phyloP scores from a whole-genome alignment of 306 rosid genomes.

The Cucurbita moschata region DNA sequence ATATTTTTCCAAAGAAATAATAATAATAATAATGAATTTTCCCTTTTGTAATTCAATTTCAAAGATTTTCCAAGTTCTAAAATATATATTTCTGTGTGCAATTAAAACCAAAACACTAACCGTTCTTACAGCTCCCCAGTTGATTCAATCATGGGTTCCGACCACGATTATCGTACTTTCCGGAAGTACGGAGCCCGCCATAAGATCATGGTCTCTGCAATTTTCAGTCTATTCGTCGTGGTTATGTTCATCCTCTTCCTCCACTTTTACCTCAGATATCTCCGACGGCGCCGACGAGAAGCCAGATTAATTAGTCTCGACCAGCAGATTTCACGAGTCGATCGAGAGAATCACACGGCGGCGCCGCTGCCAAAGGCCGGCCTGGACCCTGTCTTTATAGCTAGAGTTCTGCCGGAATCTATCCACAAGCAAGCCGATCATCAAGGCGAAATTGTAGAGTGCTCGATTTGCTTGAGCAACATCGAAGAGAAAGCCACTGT shows the following conservation, averaged over 20 bases:
- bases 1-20: background rate
- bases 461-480: constrained; percentile 7
- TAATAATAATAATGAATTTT: background rate
- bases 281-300: background rate
- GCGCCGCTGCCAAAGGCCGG: background rate
- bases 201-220: background rate
- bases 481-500: constrained; percentile 1
- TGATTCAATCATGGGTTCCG: constrained; percentile 3
- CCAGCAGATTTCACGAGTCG: background rate
- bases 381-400: background rate
- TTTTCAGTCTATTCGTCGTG: background rate
- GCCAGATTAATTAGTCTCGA: background rate
- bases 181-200: background rate
- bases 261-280: constrained; percentile 1
- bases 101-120: background rate
- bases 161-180: background rate
- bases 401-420: background rate
- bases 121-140: background rate
- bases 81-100: background rate
- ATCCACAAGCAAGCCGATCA: background rate
- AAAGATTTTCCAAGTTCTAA: background rate
- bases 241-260: background rate
- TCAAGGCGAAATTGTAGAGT: background rate
- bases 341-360: background rate
- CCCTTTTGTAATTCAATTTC: background rate